Base-by-base conservation (phyloP, 1,139 yeast genomes). In the Lodderomyces parapsilosis region DNA sequence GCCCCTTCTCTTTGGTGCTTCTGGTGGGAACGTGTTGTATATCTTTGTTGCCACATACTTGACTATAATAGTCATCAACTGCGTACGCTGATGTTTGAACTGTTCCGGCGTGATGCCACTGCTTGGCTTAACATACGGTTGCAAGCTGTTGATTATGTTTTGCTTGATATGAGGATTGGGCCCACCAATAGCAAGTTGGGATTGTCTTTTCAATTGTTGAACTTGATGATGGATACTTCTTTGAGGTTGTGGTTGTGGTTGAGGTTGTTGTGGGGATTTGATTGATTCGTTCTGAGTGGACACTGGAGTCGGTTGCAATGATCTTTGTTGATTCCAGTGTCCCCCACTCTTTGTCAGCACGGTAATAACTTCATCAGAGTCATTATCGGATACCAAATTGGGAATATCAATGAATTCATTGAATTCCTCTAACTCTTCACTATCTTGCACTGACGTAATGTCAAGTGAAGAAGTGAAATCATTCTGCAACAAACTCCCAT, bases 1-100 rank as follows among this genome's bases (percentile, higher is more conserved):
- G 11, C 9, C 33, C 23, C 13, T 20, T 10, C 51, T 46, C 17
- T 59, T 49, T 15, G 60, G 57, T 1, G 62, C 56, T 37, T 65
- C 69, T 4, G 76, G 76, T 19, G 79, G 79, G 53, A 71, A 73
- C 6, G 75, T 63, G 49, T 72, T 72, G 41, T 67, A 63, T 45
- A 74, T 72, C 51, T 73, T 73, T 42, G 74, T 67, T 11, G 78
- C 69, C 36, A 72, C 60, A 47, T 73, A 74, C 50, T 71, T 73
- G 40, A 73, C 74, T 27, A 72, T 63, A 13, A 73, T 64, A 43
- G 66, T 66, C 79, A 74, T 74, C 28, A 74, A 55, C 48, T 69
- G 72, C 32, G 57, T 57, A 44, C 59, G 46, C 49, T 59, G 57
- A 34, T 49, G 49, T 42, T 58, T 57, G 44, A 56, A 49, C 36